These are phyloP conservation scores for Fragaria nilgerrensis DNA, from an alignment of 306 rosid genomes.

Conservation along the genomic window DNA sequence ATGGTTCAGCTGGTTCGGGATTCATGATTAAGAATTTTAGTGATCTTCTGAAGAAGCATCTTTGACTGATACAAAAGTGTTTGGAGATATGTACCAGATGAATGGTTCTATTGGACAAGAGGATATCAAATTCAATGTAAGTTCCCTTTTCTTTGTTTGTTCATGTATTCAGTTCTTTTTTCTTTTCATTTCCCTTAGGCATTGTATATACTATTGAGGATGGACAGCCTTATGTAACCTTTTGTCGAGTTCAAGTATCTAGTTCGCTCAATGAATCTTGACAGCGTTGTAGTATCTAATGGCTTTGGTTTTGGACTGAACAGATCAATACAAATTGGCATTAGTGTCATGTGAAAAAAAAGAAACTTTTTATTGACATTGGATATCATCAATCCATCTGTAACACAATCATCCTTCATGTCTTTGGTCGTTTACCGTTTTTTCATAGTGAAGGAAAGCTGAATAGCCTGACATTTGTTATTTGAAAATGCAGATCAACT, in stretches of 20 bases:
- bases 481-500: constrained; percentile 38
- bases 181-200: not conserved
- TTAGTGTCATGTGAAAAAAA: not conserved
- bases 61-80: constrained; percentile 31
- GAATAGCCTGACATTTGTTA: constrained; percentile 1
- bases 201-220: not conserved
- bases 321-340: not conserved
- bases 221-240: not conserved
- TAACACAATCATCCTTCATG: not conserved
- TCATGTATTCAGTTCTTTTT: not conserved
- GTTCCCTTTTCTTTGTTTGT: constrained; percentile 6
- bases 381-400: not conserved
- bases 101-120: constrained; percentile 34
- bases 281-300: not conserved
- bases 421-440: not conserved
- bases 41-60: constrained; percentile 45
- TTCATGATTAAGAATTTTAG: constrained; percentile 43
- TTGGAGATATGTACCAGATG: constrained; percentile 40
- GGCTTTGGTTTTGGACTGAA: not conserved
- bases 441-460: not conserved
- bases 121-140: constrained; percentile 45
- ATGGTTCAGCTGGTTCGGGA: constrained; percentile 37
- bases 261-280: not conserved
- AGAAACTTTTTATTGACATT: not conserved
- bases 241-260: not conserved